phyloP scores from a whole-genome alignment of 2,329 filamentous ascomycete genomes.

The Fusarium mundagurra region DNA sequence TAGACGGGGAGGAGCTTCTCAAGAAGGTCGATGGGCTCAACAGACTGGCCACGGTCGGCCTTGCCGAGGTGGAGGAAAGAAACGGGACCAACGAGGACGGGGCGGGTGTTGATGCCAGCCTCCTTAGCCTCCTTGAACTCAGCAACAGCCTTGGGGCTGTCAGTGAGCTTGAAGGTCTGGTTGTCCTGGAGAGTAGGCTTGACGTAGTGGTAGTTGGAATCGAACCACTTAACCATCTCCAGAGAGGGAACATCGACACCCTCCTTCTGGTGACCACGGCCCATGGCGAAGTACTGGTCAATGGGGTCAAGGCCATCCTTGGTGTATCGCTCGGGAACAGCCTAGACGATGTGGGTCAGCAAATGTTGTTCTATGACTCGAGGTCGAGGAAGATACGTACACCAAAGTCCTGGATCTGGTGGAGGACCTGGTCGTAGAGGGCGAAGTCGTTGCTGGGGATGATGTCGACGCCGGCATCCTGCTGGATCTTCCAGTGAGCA shows the following conservation, averaged over 20 bases:
- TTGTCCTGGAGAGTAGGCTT: constrained; percentile 98
- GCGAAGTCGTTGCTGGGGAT: constrained; percentile 99
- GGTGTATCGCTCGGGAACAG: constrained; percentile 91
- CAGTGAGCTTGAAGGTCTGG: constrained; percentile 91
- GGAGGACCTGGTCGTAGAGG: constrained; percentile 96
- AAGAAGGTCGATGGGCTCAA: constrained; percentile 93
- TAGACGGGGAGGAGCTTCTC: constrained; percentile 95
- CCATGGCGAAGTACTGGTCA: constrained; percentile 99
- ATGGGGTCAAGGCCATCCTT: constrained; percentile 86
- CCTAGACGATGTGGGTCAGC: constrained; percentile 58
- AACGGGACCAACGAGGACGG: constrained; percentile 93
- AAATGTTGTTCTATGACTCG: neutral
- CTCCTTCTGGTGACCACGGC: constrained; percentile 96
- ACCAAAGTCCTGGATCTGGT: constrained; percentile 98
- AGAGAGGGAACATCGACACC: constrained; percentile 91
- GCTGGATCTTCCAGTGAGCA: constrained; percentile 99
- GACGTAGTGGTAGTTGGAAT: constrained; percentile 99
- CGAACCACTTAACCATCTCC: constrained; percentile 99
- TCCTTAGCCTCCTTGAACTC: constrained; percentile 99
- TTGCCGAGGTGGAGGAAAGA: constrained; percentile 98
- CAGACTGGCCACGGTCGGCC: constrained; percentile 93
- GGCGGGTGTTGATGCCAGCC: constrained; percentile 90
- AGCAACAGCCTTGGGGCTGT: constrained; percentile 89
- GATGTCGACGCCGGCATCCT: constrained; percentile 95
- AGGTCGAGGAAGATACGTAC: constrained; percentile 62